Evolutionary conservation across 192 early-diverging fungal species (phyloP).

Genomic region (Backusella westeae): DNA sequence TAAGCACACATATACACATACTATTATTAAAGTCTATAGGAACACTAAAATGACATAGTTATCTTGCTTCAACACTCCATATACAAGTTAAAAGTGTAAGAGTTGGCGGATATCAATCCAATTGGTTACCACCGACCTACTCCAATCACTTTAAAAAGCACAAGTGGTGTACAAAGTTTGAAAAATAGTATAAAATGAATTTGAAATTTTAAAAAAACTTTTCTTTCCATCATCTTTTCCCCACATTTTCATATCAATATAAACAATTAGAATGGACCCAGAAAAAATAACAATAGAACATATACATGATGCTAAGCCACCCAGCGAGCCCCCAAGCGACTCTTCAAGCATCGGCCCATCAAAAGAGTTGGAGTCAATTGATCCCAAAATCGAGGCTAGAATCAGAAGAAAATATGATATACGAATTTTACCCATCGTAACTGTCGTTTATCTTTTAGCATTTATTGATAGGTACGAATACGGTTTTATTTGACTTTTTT

Average conservation of each 20-base stretch:
- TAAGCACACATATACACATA: background rate
- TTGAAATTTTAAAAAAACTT: background rate
- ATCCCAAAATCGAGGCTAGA: constrained; percentile 2
- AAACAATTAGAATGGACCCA: background rate
- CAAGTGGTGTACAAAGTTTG: background rate
- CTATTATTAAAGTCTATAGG: background rate
- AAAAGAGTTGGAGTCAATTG: background rate
- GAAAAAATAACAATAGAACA: background rate
- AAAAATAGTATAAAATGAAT: background rate
- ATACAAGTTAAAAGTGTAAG: background rate
- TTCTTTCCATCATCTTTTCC: background rate
- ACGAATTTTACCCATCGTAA: constrained; percentile 8
- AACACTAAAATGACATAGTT: background rate
- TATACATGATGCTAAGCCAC: background rate
- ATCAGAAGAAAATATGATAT: constrained; percentile 19
- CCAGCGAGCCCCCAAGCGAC: background rate
- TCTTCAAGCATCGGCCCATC: background rate
- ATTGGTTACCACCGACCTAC: background rate
- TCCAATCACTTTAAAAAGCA: background rate
- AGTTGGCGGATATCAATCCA: constrained; percentile 1
- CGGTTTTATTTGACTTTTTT: background rate
- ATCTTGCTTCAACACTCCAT: background rate
- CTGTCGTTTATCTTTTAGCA: constrained; percentile 5
- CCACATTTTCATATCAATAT: background rate
- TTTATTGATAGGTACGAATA: constrained; percentile 14